Percentiles rank a stretch among this genome's conserved stretches.
Conservation (phyloP, 441 rosid genomes). For the Mallotus japonicus region DNA sequence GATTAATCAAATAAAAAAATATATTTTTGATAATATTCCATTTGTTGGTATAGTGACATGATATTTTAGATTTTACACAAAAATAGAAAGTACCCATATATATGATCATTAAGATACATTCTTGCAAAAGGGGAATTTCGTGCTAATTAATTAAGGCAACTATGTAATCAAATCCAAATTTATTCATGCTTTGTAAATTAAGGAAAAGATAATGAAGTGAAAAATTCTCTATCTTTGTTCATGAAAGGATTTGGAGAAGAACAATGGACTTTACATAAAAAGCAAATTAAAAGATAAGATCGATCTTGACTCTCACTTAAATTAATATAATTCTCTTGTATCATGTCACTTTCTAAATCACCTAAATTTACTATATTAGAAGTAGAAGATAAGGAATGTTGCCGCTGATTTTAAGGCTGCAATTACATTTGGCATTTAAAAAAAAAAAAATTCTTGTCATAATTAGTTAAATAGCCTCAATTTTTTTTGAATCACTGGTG, state of each 20-base stretch:
- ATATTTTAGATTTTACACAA: not conserved
- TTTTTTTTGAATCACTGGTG: too few relatives aligned
- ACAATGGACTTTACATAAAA: conserved; percentile 19
- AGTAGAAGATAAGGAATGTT: not conserved
- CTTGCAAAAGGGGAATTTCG: not conserved
- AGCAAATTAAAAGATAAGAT: conserved; percentile 26
- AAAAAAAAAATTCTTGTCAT: too few relatives aligned
- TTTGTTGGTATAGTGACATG: not conserved
- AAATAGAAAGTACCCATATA: not conserved
- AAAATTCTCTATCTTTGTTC: not conserved
- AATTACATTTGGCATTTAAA: too few relatives aligned
- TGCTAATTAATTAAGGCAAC: conserved; percentile 4
- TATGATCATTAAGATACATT: conserved; percentile 7
- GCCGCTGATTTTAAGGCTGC: not conserved
- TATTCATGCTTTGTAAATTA: conserved; percentile 3
- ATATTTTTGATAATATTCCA: not conserved
- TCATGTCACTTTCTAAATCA: not conserved
- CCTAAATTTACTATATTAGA: not conserved
- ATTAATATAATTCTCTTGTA: not conserved
- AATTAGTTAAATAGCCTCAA: too few relatives aligned
- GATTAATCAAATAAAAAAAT: too few relatives aligned
- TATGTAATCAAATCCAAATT: conserved; percentile 8
- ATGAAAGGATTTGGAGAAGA: conserved; percentile 8
- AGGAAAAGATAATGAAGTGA: conserved; percentile 10
- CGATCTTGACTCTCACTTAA: conserved; percentile 2